Evolutionary conservation across 208 protist genomes (phyloP), one percentile per base, ranked within the genome.

Genomic region (Leishmania mexicana): DNA sequence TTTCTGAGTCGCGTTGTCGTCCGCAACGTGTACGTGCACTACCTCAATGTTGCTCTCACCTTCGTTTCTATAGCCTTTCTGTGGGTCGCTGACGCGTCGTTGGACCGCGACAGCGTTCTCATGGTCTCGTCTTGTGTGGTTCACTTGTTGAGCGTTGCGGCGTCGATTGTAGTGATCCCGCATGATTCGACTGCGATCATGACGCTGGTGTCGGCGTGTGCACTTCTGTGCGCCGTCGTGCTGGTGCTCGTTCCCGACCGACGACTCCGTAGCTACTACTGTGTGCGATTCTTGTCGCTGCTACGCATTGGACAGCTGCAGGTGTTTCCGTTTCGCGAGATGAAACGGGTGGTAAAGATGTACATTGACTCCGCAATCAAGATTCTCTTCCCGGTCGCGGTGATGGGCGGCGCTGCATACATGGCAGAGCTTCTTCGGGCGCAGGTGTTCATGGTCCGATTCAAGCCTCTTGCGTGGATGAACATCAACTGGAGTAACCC

Each of bases 1-100:
- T 45, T 76, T 11, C 67, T 80, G 28, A 58, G 58, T 7, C 76
- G 62, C 21, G 31, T 74, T 42, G 74, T 82, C 47, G 60, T 83
- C 51, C 83, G 83, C 13, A 83, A 78, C 60, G 45, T 81, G 75
- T 77, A 60, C 38, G 79, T 93, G 21, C 92, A 94, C 78, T 89
- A 87, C 76, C 51, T 83, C 15, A 90, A 91, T 78, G 42, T 84
- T 3, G 57, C 83, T 1, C 67, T 93, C 31, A 93, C 89, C 10
- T 76, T 93, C 17, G 53, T 71, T 1, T 96, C 92, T 1, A 86
- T 96, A 65, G 89, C 89, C n/a, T 94, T 94, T 83, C 67, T 94
- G 17, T 96, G 90, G 88, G 84, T 87, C 24, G 85, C 84, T 15
- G 87, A 88, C 62, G 83, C 88, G 47, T 85, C 87, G 13, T 78